These are phyloP conservation scores for Ministeria vibrans DNA, from an alignment of 78 protist species.

Conservation along the genomic window DNA sequence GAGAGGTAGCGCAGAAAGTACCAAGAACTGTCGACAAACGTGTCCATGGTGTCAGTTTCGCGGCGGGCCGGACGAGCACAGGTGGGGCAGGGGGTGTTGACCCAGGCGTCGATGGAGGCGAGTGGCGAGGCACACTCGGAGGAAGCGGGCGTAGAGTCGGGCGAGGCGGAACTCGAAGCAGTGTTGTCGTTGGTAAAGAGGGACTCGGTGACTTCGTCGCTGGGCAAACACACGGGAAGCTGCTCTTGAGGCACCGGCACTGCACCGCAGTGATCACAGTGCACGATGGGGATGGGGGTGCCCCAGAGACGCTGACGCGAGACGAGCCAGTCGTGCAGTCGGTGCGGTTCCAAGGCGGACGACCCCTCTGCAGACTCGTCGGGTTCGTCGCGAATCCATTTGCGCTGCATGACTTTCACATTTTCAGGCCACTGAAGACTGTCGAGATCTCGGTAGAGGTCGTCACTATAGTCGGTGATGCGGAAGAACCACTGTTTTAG, in stretches of 20 bases:
- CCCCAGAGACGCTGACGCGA: slow-evolving; percentile 93
- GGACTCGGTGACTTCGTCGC: too few species aligned
- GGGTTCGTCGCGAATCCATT: slow-evolving; percentile 78
- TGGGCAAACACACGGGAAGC: slow-evolving; percentile 82
- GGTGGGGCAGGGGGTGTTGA: slow-evolving; percentile 9
- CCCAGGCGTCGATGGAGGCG: background rate
- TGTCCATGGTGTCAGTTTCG: slow-evolving; percentile 87
- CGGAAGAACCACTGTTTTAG: slow-evolving; percentile 74
- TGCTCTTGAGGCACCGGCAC: slow-evolving; percentile 66
- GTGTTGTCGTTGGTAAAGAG: too few species aligned
- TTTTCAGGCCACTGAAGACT: slow-evolving; percentile 66
- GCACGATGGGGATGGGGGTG: slow-evolving; percentile 83
- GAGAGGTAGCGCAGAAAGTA: slow-evolving; percentile 36
- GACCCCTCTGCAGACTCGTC: too few species aligned
- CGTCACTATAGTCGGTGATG: slow-evolving; percentile 43
- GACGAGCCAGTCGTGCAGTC: slow-evolving; percentile 86
- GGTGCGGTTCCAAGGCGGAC: too few species aligned
- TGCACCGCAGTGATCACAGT: slow-evolving; percentile 49
- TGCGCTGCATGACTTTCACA: slow-evolving; percentile 72
- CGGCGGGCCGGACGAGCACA: slow-evolving; percentile 57
- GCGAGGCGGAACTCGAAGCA: too few species aligned
- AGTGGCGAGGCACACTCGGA: slow-evolving; percentile 17
- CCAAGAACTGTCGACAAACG: slow-evolving; percentile 88
- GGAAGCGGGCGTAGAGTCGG: too few species aligned
- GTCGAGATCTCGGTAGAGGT: slow-evolving; percentile 50